A percentile compares a stretch with the other conserved stretches of the same genome.
Evolutionary conservation across 192 early-diverging fungal genomes (phyloP).

Genomic region (Radiomyces spectabilis): DNA sequence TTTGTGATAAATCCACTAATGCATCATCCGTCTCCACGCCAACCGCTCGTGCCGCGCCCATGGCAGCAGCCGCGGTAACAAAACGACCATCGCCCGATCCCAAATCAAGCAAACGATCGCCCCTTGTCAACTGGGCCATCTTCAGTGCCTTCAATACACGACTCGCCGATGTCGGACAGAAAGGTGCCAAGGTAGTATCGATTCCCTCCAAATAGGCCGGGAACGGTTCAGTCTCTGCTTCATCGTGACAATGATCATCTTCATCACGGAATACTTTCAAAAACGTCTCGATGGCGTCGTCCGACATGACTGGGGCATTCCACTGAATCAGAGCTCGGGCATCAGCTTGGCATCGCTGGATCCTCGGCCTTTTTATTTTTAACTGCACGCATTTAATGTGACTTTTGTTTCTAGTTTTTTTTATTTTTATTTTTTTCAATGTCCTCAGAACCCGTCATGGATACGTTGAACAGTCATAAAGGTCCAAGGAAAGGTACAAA

Average conservation of each 20-base stretch:
- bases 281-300: too few species aligned
- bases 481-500: too few species aligned
- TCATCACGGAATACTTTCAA: constrained; percentile 6
- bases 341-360: too few species aligned
- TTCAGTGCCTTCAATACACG: constrained; percentile 39
- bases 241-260: constrained; percentile 11
- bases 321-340: too few species aligned
- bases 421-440: too few species aligned
- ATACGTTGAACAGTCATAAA: too few species aligned
- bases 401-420: too few species aligned
- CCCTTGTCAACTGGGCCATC: constrained; percentile 30
- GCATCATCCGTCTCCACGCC: constrained; percentile 47
- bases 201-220: constrained; percentile 47
- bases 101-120: constrained; percentile 45
- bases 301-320: too few species aligned
- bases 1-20: constrained; percentile 33
- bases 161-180: constrained; percentile 45
- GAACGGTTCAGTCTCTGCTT: constrained; percentile 23
- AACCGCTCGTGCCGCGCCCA: constrained; percentile 33
- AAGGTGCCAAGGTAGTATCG: constrained; percentile 47
- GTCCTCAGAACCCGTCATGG: too few species aligned
- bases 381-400: too few species aligned
- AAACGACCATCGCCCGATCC: constrained; percentile 56
- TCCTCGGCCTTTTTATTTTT: too few species aligned
- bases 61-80: constrained; percentile 37